phyloP scores from a whole-genome alignment of 2,329 filamentous ascomycete genomes.

The Fusarium napiforme region DNA sequence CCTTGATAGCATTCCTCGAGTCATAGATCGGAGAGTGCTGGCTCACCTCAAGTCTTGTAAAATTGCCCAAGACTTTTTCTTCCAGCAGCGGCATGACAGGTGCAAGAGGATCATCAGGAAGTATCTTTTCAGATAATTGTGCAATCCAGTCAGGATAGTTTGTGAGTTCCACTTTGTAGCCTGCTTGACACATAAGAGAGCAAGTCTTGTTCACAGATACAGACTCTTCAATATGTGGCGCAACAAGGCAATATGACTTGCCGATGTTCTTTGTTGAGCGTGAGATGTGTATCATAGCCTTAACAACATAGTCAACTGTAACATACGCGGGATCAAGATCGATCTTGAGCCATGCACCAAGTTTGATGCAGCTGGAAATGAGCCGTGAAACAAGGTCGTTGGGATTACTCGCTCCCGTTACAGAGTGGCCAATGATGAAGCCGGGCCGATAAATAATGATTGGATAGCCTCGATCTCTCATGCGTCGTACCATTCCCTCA shows the following conservation, averaged over 20 bases:
- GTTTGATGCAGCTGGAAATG: slow-evolving; percentile 2
- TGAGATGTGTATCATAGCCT: not conserved
- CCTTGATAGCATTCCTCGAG: not conserved
- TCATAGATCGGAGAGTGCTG: not conserved
- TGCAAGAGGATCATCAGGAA: not conserved
- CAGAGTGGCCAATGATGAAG: slow-evolving; percentile 1
- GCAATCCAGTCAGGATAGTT: not conserved
- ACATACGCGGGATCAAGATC: not conserved
- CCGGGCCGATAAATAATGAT: not conserved
- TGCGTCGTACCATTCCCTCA: not conserved
- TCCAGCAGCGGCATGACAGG: not conserved
- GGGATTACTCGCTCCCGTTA: slow-evolving; percentile 1
- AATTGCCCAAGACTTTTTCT: not conserved
- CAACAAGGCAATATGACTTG: not conserved
- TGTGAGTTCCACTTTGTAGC: not conserved
- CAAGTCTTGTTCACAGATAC: not conserved
- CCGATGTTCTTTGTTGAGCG: not conserved
- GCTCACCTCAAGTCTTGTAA: slow-evolving; percentile 5
- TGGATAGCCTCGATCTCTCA: not conserved
- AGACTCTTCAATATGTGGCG: not conserved
- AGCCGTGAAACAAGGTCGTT: slow-evolving; percentile 4
- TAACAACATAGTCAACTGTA: slow-evolving; percentile 1
- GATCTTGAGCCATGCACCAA: not conserved
- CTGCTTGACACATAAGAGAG: not conserved
- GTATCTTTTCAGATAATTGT: not conserved